Percentiles rank a stretch among this genome's conserved stretches.
phyloP scores from a whole-genome alignment of 2,329 filamentous ascomycete genomes.

The Exophiala aquamarina region DNA sequence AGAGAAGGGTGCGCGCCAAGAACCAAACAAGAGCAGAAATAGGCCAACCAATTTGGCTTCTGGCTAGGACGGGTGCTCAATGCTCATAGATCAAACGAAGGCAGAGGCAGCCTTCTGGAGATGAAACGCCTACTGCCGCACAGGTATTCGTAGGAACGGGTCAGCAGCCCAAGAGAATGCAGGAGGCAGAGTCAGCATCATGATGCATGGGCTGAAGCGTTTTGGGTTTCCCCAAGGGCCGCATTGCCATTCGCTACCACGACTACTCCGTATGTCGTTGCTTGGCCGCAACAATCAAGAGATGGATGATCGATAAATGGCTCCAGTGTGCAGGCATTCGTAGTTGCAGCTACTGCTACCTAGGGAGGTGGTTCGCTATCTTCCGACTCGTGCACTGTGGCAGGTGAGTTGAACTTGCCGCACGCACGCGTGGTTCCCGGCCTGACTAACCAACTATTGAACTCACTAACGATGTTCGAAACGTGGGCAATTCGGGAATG shows the following conservation, averaged over 20 bases:
- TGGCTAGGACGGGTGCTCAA: not conserved
- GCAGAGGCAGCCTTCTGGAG: slow-evolving; percentile 14
- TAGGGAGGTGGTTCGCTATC: not conserved
- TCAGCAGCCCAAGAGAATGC: not conserved
- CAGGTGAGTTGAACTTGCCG: not conserved
- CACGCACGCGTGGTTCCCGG: not conserved
- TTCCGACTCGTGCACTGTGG: not conserved
- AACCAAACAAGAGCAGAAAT: no score
- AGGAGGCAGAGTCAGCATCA: not conserved
- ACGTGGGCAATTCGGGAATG: slow-evolving; percentile 5
- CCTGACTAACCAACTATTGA: slow-evolving; percentile 3
- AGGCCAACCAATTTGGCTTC: no score
- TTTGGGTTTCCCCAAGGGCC: not conserved
- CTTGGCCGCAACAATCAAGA: no score
- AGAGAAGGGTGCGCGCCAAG: no score
- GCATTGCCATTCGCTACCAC: not conserved
- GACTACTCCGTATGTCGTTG: no score
- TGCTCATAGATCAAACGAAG: not conserved
- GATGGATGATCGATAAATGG: no score
- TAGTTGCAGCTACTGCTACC: not conserved
- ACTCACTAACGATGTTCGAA: slow-evolving; percentile 21
- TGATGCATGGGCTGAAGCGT: not conserved
- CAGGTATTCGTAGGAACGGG: slow-evolving; percentile 1
- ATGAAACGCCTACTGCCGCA: slow-evolving; percentile 26
- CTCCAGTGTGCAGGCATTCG: no score